A percentile compares a stretch with the other conserved stretches of the same genome.
Conservation (phyloP, 2,329 filamentous ascomycete genomes). For the Pleomassaria siparia region DNA sequence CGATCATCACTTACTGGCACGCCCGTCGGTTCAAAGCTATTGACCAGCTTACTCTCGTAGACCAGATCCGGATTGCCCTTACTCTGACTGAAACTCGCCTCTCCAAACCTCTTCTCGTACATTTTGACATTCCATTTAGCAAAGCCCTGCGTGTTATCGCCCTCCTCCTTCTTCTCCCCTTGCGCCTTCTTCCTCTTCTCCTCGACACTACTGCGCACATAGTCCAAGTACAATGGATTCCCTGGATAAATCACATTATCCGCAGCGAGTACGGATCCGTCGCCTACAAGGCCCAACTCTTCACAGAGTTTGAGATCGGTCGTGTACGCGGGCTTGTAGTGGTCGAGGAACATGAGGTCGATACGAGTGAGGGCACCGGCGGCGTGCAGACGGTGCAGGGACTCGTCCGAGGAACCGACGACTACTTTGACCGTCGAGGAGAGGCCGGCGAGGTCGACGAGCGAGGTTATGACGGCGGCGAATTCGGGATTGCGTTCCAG, state of each 20-base stretch:
- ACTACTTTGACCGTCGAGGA: constrained; percentile 68
- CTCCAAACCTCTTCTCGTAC: constrained; percentile 50
- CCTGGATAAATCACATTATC: constrained; percentile 74
- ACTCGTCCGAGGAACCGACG: constrained; percentile 68
- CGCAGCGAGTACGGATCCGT: constrained; percentile 65
- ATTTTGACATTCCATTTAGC: constrained; percentile 51
- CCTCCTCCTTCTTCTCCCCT: constrained; percentile 30
- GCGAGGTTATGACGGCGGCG: constrained; percentile 65
- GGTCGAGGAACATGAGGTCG: constrained; percentile 77
- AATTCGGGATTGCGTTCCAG: constrained; percentile 76
- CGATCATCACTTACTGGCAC: constrained; percentile 56
- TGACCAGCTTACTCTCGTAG: constrained; percentile 64
- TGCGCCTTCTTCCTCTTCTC: constrained; percentile 57
- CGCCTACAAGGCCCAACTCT: constrained; percentile 63
- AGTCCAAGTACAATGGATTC: constrained; percentile 70
- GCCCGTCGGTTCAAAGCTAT: constrained; percentile 70
- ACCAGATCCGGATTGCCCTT: constrained; percentile 65
- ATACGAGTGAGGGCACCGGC: constrained; percentile 59
- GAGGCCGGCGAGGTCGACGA: constrained; percentile 77
- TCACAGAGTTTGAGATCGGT: constrained; percentile 77
- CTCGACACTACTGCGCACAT: constrained; percentile 65
- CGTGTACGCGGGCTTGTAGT: constrained; percentile 76
- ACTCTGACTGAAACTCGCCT: constrained; percentile 46
- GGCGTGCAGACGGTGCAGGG: constrained; percentile 61
- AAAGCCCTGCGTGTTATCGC: constrained; percentile 44